Base-by-base conservation (phyloP, 352 stramenopile genomes). In the Pythium oligandrum region DNA sequence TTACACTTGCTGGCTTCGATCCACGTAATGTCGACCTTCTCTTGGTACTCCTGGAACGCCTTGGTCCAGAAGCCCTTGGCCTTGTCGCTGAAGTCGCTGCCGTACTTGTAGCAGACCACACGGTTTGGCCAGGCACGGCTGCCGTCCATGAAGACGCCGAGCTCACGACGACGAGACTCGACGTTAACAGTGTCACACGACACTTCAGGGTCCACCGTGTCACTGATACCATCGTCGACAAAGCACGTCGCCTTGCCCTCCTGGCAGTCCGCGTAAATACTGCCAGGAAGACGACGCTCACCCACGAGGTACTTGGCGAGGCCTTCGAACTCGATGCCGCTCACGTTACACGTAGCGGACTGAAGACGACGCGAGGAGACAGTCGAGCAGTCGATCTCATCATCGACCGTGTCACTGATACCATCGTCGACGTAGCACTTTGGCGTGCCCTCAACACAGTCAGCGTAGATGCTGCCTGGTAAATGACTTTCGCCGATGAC, bases 291-390 rank as follows among this genome's bases (percentile, higher is more conserved):
- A 1, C 50, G 17, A 32, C 30, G 50, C 7, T 12, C 6, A 26
- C 50, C 50, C 12, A 37, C 39, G 11, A 56, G 38, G 40, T 56
- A 56, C 17, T 48, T 37, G 4, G 9, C 12, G 7, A 40, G 10
- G 4, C 48, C 48, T 35, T 26, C 11, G 31, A 51, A 51, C 8
- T 6, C 8, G 45, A 44, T 11, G 9, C 12, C 33, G 32, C 32
- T 35, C 9, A 53, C 35, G 4, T 26, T 6, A 30, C 48, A 53
- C 56, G 3, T 59, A 66, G 44, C 80, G 82, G 45, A 38, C 9
- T 17, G 6, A 11, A 39, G 45, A 8, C 38, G 12, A 11, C 26
- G 30, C 8, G 6, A 6, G 31, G n/a, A 9, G 12, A 51, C 45
- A 11, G 9, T 6, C 8, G 26, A 6, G 30, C 45, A 51, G 5